These are phyloP conservation scores for Phytophthora brassicae DNA, from an alignment of 352 stramenopile genomes.

Conservation along the genomic window DNA sequence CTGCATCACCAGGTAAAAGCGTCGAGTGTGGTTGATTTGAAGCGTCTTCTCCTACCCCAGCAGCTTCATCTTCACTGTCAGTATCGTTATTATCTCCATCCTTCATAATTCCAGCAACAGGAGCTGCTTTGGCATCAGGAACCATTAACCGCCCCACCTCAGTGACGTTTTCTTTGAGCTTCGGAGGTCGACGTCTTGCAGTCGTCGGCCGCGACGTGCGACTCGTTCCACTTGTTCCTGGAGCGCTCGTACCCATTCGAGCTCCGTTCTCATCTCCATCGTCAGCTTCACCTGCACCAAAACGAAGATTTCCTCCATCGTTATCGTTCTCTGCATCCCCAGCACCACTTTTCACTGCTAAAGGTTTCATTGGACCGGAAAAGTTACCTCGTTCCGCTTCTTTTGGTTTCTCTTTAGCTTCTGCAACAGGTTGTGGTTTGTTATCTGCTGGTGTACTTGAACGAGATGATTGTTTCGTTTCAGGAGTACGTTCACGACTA, in stretches of 20 bases:
- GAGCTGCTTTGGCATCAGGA: slow-evolving; percentile 79
- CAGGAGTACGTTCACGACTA: slow-evolving; percentile 54
- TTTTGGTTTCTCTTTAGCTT: slow-evolving; percentile 43
- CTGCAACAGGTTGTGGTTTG: slow-evolving; percentile 34
- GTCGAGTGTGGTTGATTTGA: slow-evolving; percentile 34
- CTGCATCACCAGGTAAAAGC: slow-evolving; percentile 40
- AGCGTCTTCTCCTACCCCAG: slow-evolving; percentile 21
- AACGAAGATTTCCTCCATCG: slow-evolving; percentile 47
- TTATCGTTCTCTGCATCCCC: slow-evolving; percentile 49
- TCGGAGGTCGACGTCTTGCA: slow-evolving; percentile 79
- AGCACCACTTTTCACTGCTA: slow-evolving; percentile 40
- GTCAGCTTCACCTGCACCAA: slow-evolving; percentile 29
- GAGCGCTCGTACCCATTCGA: slow-evolving; percentile 22
- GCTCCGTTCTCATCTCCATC: slow-evolving; percentile 34
- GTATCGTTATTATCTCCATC: slow-evolving; percentile 79
- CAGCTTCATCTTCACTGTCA: slow-evolving; percentile 64
- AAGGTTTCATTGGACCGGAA: slow-evolving; percentile 53
- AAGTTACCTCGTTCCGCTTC: slow-evolving; percentile 47
- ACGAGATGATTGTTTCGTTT: slow-evolving; percentile 57
- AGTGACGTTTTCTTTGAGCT: slow-evolving; percentile 88
- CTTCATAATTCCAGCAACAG: slow-evolving; percentile 80
- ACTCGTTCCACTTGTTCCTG: slow-evolving; percentile 64
- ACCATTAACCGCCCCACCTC: slow-evolving; percentile 70
- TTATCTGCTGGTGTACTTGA: slow-evolving; percentile 60
- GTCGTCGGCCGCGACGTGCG: slow-evolving; percentile 81